phyloP scores from a whole-genome alignment of 2,329 filamentous ascomycete species.

The Aspergillus japonicus region DNA sequence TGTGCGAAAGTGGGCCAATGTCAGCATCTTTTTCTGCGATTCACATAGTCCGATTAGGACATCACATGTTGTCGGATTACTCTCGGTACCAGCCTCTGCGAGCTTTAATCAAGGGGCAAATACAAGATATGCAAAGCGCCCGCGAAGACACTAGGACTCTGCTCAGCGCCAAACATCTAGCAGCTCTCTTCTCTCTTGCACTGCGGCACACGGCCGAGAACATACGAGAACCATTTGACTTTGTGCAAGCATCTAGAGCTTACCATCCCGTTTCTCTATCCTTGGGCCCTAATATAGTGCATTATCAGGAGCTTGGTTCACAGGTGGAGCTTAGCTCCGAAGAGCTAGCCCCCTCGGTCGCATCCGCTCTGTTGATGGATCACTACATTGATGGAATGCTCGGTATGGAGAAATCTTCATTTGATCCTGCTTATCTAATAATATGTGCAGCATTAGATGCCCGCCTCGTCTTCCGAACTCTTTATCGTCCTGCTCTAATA shows the following conservation, averaged over 20 bases:
- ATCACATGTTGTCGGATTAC: neutral
- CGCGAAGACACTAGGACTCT: neutral
- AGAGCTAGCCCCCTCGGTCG: neutral
- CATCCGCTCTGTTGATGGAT: slow-evolving; percentile 5
- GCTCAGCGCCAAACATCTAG: neutral
- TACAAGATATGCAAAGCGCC: neutral
- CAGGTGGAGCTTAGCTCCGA: neutral
- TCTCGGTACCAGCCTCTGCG: neutral
- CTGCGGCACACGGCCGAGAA: neutral
- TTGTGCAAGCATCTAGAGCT: slow-evolving; percentile 2
- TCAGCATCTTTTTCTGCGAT: slow-evolving; percentile 3
- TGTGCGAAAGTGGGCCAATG: neutral
- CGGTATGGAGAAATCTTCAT: neutral
- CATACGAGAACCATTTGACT: neutral
- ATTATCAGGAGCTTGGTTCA: slow-evolving; percentile 1
- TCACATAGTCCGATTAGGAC: neutral
- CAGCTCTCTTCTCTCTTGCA: neutral
- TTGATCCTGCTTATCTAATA: neutral
- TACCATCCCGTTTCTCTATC: neutral
- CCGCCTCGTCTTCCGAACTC: neutral
- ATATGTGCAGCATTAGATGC: neutral
- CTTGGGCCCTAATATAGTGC: neutral
- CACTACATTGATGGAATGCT: slow-evolving; percentile 1
- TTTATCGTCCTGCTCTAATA: neutral
- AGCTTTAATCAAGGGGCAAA: neutral